A percentile compares a stretch with the other conserved stretches of the same genome.
Conservation (phyloP, 148 eudicot genomes). For the Vaccinium corymbosum region DNA sequence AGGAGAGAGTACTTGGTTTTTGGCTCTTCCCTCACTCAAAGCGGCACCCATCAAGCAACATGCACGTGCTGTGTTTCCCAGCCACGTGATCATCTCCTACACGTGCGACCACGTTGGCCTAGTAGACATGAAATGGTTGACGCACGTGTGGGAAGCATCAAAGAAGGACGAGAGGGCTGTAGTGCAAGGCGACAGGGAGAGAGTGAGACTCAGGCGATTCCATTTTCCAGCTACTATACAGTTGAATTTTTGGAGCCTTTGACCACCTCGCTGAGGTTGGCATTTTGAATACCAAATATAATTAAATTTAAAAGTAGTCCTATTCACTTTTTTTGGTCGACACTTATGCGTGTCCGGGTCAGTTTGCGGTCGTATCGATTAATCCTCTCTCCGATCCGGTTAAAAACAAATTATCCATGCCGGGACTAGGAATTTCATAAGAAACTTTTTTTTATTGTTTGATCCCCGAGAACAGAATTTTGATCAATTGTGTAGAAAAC, state of each 20-base stretch:
- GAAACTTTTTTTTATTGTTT: no score
- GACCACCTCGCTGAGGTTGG: constrained; percentile 19
- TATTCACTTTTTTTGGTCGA: not conserved
- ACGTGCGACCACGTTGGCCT: constrained; percentile 32
- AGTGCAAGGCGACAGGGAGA: not conserved
- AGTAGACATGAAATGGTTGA: constrained; percentile 23
- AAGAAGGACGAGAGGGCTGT: constrained; percentile 8
- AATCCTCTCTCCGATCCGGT: no score
- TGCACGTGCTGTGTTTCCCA: constrained; percentile 33
- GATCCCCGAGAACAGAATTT: no score
- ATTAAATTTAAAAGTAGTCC: not conserved
- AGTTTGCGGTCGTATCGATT: no score
- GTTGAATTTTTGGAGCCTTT: constrained; percentile 6
- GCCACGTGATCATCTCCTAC: constrained; percentile 24
- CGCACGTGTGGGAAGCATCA: constrained; percentile 47
- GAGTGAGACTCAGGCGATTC: constrained; percentile 7
- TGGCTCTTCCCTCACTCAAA: not conserved
- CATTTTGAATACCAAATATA: not conserved
- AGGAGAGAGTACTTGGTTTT: not conserved
- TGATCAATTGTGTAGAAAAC: no score
- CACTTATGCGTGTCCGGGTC: no score
- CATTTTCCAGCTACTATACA: constrained; percentile 7
- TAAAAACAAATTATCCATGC: no score
- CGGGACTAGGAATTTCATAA: no score
- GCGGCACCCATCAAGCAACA: constrained; percentile 17